These are phyloP conservation scores for Coniochaeta prunicola DNA, from an alignment of 2,329 filamentous ascomycete genomes.

Conservation along the genomic window DNA sequence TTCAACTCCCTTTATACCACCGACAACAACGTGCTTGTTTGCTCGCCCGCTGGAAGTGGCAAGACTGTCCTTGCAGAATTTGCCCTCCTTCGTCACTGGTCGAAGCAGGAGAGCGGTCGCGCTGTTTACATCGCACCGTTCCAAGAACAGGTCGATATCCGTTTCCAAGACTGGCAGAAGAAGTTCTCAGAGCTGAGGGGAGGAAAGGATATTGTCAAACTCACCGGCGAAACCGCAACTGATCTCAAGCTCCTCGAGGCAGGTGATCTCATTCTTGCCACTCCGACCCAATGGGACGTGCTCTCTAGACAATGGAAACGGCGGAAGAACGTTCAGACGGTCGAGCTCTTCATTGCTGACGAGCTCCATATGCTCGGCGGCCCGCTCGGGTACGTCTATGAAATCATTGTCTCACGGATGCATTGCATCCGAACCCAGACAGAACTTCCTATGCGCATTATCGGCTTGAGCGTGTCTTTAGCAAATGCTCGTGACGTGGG, in stretches of 20 bases:
- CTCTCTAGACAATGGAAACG: slow-evolving; percentile 94
- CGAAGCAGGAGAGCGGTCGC: slow-evolving; percentile 60
- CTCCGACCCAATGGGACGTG: slow-evolving; percentile 92
- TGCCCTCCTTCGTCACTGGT: slow-evolving; percentile 83
- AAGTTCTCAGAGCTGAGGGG: slow-evolving; percentile 66
- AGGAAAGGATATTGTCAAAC: slow-evolving; percentile 84
- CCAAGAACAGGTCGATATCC: slow-evolving; percentile 82
- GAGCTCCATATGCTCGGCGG: slow-evolving; percentile 92
- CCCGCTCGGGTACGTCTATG: slow-evolving; percentile 80
- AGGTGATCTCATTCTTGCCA: slow-evolving; percentile 85
- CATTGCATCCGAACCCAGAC: slow-evolving; percentile 89
- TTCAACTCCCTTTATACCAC: slow-evolving; percentile 90
- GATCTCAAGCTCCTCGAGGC: slow-evolving; percentile 84
- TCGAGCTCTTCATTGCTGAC: slow-evolving; percentile 89
- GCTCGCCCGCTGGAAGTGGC: slow-evolving; percentile 87
- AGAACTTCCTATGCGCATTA: slow-evolving; percentile 75
- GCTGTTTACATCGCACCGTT: slow-evolving; percentile 93
- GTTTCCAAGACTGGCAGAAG: slow-evolving; percentile 77
- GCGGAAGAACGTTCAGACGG: slow-evolving; percentile 86
- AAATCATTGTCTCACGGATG: slow-evolving; percentile 96
- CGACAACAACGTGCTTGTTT: slow-evolving; percentile 90
- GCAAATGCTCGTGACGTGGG: slow-evolving; percentile 90
- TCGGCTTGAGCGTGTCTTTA: slow-evolving; percentile 85
- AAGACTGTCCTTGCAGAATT: slow-evolving; percentile 98
- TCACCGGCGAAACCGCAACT: slow-evolving; percentile 85